Evolutionary conservation across 1,284 basidiomycete species (phyloP).

Genomic region (Irpex rosettiformis): DNA sequence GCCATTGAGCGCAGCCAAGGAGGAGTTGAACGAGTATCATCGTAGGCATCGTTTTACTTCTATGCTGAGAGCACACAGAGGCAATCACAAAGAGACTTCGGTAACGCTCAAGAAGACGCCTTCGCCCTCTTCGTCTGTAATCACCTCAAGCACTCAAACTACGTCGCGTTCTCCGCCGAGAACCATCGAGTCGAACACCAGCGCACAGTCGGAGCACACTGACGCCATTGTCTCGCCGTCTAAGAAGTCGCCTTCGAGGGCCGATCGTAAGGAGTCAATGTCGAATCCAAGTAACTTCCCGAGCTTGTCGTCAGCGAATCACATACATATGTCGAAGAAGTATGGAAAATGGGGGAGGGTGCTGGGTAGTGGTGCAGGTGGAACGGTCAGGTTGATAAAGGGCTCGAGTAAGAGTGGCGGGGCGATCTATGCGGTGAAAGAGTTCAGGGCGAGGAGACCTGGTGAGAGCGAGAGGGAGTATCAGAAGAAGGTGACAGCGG

Average conservation of each 20-base stretch:
- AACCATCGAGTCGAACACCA: slow-evolving; percentile 23
- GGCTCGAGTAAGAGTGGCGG: slow-evolving; percentile 76
- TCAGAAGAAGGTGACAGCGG: slow-evolving; percentile 98
- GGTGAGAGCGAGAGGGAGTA: slow-evolving; percentile 96
- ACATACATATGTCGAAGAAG: slow-evolving; percentile 94
- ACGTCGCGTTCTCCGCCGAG: slow-evolving; percentile 27
- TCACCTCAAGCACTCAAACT: slow-evolving; percentile 21
- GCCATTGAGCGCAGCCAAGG: slow-evolving; percentile 15
- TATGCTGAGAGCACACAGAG: slow-evolving; percentile 24
- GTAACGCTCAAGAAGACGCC: slow-evolving; percentile 20
- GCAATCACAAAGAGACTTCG: slow-evolving; percentile 14
- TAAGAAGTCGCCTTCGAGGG: slow-evolving; percentile 10
- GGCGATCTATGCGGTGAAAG: slow-evolving; percentile 93
- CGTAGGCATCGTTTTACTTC: slow-evolving; percentile 22
- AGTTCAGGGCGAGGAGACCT: slow-evolving; percentile 86
- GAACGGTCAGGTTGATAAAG: slow-evolving; percentile 96
- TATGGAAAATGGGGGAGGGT: slow-evolving; percentile 99
- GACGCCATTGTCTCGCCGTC: slow-evolving; percentile 4
- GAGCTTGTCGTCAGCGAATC: slow-evolving; percentile 73
- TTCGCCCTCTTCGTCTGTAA: slow-evolving; percentile 23
- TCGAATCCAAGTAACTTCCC: slow-evolving; percentile 17
- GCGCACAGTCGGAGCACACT: slow-evolving; percentile 12
- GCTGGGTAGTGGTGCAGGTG: slow-evolving; percentile 94
- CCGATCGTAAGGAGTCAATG: slow-evolving; percentile 10
- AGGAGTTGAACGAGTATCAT: slow-evolving; percentile 13